Evolutionary conservation across 208 protist genomes (phyloP), one percentile per base, ranked within the genome.

Genomic region (Crithidia expoeki): DNA sequence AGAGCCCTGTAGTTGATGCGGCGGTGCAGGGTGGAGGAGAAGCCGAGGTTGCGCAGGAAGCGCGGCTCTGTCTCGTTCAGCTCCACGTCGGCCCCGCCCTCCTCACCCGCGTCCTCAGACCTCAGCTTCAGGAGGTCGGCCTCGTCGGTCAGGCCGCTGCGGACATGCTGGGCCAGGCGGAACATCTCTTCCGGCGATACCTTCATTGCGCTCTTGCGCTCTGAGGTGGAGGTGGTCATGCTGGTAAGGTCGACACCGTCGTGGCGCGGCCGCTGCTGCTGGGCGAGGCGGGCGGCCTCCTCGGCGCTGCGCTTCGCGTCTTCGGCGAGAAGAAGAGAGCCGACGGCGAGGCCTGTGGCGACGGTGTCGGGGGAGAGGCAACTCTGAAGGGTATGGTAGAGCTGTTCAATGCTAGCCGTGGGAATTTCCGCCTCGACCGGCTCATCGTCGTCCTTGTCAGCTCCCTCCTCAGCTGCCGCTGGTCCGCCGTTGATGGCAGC

Each of bases 171-270:
- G 19, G 89, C 87, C 62, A 96, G 84, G 44, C 85, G 92, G 72
- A 96, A 94, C 75, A 92, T 85, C 64, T 96, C 89, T 75, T 96
- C 89, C 47, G 88, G 84, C 28, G 88, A 88, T 32, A 93, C 86
- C 66, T 90, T 87, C 89, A 96, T 90, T 46, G 79, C 80, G 28
- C 79, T 75, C 55, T 80, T 78, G 67, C 85, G 85, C 75, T 82
- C 77, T 30, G 65, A 70, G 4, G 82, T 64, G 28, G 81, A 80
- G 44, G 84, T 78, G 58, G 58, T 28, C 56, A 85, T 74, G 62
- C 64, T 84, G 34, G 77, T 40, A 7, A 79, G 59, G 70, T 77
- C 68, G 32, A 61, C 52, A 28, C 71, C 59, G 64, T 68, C 51
- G 32, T 64, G 51, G 23, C 74, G 69, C 62, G 83, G 69, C 44